Evolutionary conservation across 768 basidiomycete species (phyloP).

Genomic region (Nidula microcarpa): DNA sequence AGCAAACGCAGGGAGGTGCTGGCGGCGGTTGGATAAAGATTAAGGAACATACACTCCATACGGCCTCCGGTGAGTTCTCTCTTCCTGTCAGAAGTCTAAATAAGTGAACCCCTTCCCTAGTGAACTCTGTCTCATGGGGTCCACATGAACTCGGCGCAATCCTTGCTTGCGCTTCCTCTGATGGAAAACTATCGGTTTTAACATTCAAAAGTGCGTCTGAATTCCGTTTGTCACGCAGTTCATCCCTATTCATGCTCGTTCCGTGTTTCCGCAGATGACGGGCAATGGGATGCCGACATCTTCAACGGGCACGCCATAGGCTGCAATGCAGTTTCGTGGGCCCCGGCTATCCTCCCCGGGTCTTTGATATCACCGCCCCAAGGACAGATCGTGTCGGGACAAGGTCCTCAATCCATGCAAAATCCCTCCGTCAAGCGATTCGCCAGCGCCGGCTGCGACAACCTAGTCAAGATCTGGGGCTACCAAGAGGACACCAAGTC

Average conservation of each 20-base stretch:
- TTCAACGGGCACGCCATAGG: conserved; percentile 96
- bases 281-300: conserved; percentile 92
- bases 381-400: conserved; percentile 41
- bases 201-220: conserved; percentile 83
- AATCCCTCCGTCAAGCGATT: conserved; percentile 81
- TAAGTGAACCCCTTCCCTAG: conserved; percentile 32
- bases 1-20: conserved; percentile 51
- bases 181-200: conserved; percentile 94
- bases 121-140: conserved; percentile 99
- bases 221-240: neutral
- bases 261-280: conserved; percentile 65
- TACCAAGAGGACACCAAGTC: conserved; percentile 84
- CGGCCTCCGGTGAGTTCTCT: conserved; percentile 76
- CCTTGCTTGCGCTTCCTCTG: conserved; percentile 93
- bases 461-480: conserved; percentile 91
- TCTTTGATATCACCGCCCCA: conserved; percentile 75
- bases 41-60: conserved; percentile 93
- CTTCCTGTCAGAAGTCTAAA: neutral
- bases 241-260: neutral
- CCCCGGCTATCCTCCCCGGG: conserved; percentile 84
- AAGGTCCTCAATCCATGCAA: conserved; percentile 31
- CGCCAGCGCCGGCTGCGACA: conserved; percentile 94
- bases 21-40: conserved; percentile 84
- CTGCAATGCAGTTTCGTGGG: conserved; percentile 98
- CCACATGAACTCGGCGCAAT: conserved; percentile 97